Evolutionary conservation across 1,139 yeast genomes (phyloP), one percentile per base, ranked within the genome.

Genomic region (Pichia sp.): DNA sequence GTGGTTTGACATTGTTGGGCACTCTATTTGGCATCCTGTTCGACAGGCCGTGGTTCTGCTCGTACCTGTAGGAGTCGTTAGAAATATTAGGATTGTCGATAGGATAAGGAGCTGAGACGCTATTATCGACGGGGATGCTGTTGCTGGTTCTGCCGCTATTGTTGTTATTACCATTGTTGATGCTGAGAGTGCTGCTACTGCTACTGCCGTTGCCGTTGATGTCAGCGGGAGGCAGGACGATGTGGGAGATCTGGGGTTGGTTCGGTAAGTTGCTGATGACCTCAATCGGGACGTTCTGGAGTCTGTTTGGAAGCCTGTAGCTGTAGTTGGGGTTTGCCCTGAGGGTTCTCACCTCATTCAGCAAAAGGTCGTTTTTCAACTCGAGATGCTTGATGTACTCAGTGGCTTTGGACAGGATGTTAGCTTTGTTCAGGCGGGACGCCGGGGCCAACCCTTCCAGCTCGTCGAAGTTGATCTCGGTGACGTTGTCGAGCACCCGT

Each of bases 391-490:
- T 77, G 61, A 91, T 90, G 64, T 90, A 91, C 67, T 90, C 97
- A 2, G 95, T 87, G 4, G 97, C 96, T 66, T 90, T 88, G 48
- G 89, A 79, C 58, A 91, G 75, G 28, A 91, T 90, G 48, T 89
- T 85, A 7, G 96, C 97, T 68, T 91, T 91, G 70, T 89, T 90
- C 60, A 90, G 75, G 65, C 88, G 89, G 50, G 81, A 74, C 3
- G 96, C 96, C 0, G 96, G 96, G n/a, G 84, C 78, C 53, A 90
- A 75, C 1, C 96, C 96, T 62, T 89, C 96, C 57, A 90, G 72
- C 57, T 84, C 74, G 43, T 68, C 62, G 7, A 59, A 30, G 19
- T 59, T 57, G 3, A 58, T 60, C 21, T 55, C 51, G 18, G 48
- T 48, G 16, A 31, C 36, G 19, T 74, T 72, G 5, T 67, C 60